These are phyloP conservation scores for Myxozyma sirexii DNA, from an alignment of 805 yeast species.

Conservation along the genomic window DNA sequence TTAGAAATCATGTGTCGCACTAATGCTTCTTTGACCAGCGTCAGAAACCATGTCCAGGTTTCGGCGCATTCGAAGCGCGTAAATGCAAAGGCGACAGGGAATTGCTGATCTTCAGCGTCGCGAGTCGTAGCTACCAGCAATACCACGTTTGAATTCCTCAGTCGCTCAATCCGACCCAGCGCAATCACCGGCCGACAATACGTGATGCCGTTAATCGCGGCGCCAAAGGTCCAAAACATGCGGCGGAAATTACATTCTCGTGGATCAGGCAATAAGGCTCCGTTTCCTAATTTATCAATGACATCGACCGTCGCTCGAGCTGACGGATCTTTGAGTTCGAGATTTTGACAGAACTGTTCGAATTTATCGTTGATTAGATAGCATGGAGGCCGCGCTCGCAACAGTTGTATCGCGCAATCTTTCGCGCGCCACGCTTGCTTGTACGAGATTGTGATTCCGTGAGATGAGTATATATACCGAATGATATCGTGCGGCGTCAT, in stretches of 20 bases:
- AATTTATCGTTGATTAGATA: conserved; percentile 16
- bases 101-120: conserved; percentile 24
- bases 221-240: conserved; percentile 26
- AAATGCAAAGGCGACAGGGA: conserved; percentile 22
- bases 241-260: conserved; percentile 19
- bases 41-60: conserved; percentile 22
- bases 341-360: conserved; percentile 7
- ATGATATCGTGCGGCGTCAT: conserved; percentile 23
- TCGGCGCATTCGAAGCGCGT: conserved; percentile 6
- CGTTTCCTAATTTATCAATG: conserved; percentile 9
- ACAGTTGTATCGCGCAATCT: conserved; percentile 16
- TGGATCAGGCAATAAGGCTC: conserved; percentile 16
- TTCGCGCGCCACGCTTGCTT: conserved; percentile 33
- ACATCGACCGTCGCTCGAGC: conserved; percentile 20
- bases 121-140: conserved; percentile 20
- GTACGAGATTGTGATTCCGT: conserved; percentile 23
- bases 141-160: conserved; percentile 14
- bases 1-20: conserved; percentile 2
- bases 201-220: conserved; percentile 9
- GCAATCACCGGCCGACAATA: conserved; percentile 21
- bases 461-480: conserved; percentile 8
- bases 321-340: conserved; percentile 16
- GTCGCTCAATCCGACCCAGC: conserved; percentile 18
- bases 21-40: conserved; percentile 14
- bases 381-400: conserved; percentile 17